Conservation (phyloP, 305 asterid genomes). For the Fraxinus floribunda region DNA sequence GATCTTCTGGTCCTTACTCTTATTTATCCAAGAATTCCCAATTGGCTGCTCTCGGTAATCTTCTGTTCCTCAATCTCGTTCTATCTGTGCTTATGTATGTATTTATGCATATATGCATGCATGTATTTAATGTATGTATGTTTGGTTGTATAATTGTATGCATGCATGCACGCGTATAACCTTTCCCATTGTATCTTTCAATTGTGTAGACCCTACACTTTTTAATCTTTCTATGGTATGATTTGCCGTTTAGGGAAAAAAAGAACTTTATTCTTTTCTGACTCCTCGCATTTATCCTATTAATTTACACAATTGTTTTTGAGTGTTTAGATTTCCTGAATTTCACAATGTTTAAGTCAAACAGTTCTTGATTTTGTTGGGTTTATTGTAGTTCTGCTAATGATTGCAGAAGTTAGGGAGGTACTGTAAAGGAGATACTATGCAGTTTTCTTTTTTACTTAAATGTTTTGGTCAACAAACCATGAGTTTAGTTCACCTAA, state of each 20-base stretch:
- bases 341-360: not conserved
- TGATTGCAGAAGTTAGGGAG: not conserved
- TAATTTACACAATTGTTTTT: not conserved
- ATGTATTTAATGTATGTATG: not conserved
- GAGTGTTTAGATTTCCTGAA: not conserved
- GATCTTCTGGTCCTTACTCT: constrained; percentile 15
- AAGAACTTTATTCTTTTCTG: not conserved
- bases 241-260: not conserved
- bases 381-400: not conserved
- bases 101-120: not conserved
- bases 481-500: not conserved
- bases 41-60: constrained; percentile 36
- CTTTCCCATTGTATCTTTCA: not conserved
- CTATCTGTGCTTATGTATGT: not conserved
- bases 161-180: not conserved
- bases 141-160: not conserved
- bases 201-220: not conserved
- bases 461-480: not conserved
- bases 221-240: not conserved
- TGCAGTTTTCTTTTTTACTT: not conserved
- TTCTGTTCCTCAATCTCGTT: not conserved
- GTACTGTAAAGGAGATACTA: not conserved
- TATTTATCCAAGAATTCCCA: constrained; percentile 40
- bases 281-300: not conserved
- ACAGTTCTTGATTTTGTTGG: not conserved